phyloP scores from a whole-genome alignment of 2,329 filamentous ascomycete genomes.

The Cytospora piceicola region DNA sequence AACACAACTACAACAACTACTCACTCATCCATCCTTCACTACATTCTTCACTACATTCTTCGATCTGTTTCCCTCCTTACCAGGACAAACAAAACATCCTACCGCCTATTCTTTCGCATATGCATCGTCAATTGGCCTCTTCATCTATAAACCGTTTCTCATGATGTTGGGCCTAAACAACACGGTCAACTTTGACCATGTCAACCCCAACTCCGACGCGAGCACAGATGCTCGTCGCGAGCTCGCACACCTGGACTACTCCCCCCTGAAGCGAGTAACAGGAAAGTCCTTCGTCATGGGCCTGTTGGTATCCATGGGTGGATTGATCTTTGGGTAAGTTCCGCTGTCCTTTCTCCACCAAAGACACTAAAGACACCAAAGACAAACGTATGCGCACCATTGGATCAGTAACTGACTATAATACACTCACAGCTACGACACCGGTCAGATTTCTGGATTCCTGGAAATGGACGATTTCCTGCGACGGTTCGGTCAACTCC shows the following conservation, averaged over 20 bases:
- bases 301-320: conserved; percentile 50
- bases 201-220: conserved; percentile 47
- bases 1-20: neutral
- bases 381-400: no score
- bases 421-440: conserved; percentile 50
- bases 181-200: conserved; percentile 47
- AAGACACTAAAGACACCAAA: neutral
- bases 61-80: no score
- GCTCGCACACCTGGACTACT: conserved; percentile 48
- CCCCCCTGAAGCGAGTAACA: conserved; percentile 47
- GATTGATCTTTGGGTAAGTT: conserved; percentile 44
- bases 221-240: conserved; percentile 40
- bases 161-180: conserved; percentile 25
- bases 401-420: conserved; percentile 30
- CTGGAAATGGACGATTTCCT: conserved; percentile 62
- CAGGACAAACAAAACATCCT: no score
- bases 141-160: neutral
- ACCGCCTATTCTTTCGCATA: neutral
- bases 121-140: neutral
- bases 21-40: no score
- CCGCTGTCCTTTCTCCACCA: no score
- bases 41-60: no score
- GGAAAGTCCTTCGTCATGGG: conserved; percentile 44
- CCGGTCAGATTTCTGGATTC: conserved; percentile 60
- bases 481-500: conserved; percentile 51